Base-by-base conservation (phyloP, 164 flowering plant species). In the Malania oleifera region DNA sequence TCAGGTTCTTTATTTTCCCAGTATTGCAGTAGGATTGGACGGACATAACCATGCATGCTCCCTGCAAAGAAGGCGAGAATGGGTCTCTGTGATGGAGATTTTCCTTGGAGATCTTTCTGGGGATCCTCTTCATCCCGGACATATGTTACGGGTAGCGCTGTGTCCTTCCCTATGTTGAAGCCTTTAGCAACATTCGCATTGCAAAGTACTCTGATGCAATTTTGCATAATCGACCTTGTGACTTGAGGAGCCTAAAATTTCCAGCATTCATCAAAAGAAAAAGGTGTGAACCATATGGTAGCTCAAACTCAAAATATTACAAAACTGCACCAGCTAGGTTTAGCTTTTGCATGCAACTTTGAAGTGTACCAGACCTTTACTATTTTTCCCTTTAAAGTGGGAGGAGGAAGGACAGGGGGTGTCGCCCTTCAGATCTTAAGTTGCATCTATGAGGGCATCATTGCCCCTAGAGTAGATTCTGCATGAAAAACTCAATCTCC, bases 21-120 rank as follows among this genome's bases (percentile, higher is more conserved):
- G 41, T 69, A 23, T 5, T 63, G 29, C 0, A 75, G 59, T 29
- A 75, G 51, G 15, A 67, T 61, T 4, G 77, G 73, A 9, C 77
- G 76, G 34, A 77, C 69, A 46, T 66, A 48, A 50, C 82, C 79
- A 47, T 77, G 82, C 73, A 72, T 65, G 9, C 68, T 64, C 58
- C 82, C 79, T 7, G 82, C 75, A 52, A 75, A 78, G 66, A 75
- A 78, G 26, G 79, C 79, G 19, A 78, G 67, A 39, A 63, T 70
- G 23, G 54, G 59, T 52, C 82, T 67, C 47, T 63, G 34, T 15
- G 69, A 62, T 39, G 73, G 58, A 38, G 74, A 69, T 23, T 70
- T 72, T 24, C 82, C 82, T 19, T 79, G 77, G 1, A 72, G 19
- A 28, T 70, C 62, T 61, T 66, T 52, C 11, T 59, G 56, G 39